Conservation (phyloP, 768 basidiomycete species). For the Tricholoma saponaceum region DNA sequence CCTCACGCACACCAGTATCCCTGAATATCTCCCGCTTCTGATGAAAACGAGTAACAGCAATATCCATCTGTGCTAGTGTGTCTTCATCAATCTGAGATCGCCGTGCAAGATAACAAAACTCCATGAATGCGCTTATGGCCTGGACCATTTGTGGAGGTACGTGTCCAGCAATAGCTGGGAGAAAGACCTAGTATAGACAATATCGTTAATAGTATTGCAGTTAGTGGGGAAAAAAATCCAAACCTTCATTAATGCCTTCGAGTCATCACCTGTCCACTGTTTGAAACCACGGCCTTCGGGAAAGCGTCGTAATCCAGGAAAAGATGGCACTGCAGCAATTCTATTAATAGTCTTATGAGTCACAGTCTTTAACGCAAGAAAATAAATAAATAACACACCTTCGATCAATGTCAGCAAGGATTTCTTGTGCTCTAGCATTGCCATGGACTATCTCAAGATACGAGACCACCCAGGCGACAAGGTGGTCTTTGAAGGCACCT, state of each 20-base stretch:
- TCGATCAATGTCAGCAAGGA: conserved; percentile 31
- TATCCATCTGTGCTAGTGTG: neutral
- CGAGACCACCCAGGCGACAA: conserved; percentile 28
- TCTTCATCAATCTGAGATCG: conserved; percentile 9
- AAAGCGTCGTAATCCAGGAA: conserved; percentile 3
- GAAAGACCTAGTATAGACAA: conserved; percentile 18
- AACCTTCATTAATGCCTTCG: conserved; percentile 29
- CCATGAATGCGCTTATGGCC: conserved; percentile 14
- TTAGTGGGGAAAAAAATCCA: neutral
- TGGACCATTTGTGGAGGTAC: conserved; percentile 17
- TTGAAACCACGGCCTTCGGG: neutral
- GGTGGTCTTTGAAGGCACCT: conserved; percentile 33
- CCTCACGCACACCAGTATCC: neutral
- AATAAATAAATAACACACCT: conserved; percentile 15
- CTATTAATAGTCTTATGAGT: neutral
- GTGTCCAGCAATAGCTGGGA: conserved; percentile 19
- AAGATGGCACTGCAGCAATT: conserved; percentile 5
- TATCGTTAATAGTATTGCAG: neutral
- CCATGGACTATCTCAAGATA: conserved; percentile 17
- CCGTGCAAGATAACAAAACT: conserved; percentile 22
- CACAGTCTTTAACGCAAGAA: neutral
- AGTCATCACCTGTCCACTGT: conserved; percentile 25
- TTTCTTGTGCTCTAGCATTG: conserved; percentile 11
- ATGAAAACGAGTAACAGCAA: neutral
- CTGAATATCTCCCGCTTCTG: neutral